phyloP scores from a whole-genome alignment of 352 stramenopile species.

The Globisporangium yorkense region DNA sequence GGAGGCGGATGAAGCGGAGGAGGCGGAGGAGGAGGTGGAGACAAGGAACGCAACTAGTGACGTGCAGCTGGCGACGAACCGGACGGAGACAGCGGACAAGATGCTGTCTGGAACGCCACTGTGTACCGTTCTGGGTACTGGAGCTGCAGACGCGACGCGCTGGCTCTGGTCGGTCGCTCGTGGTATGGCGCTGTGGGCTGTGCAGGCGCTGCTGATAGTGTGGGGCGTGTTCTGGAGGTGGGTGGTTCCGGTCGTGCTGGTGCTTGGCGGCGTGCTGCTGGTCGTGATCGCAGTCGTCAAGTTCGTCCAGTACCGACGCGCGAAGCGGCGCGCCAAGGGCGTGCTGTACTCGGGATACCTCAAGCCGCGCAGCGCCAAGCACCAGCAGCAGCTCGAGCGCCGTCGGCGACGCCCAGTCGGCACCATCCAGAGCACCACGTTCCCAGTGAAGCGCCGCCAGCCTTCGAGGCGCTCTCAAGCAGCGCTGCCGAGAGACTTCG shows the following conservation, averaged over 20 bases:
- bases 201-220: neutral
- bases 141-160: neutral
- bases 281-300: constrained; percentile 3
- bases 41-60: neutral
- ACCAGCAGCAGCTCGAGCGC: neutral
- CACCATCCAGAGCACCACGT: neutral
- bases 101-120: neutral
- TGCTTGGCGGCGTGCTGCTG: constrained; percentile 6
- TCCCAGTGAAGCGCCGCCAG: neutral
- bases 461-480: too few relatives aligned
- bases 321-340: neutral
- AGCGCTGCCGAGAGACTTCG: too few relatives aligned
- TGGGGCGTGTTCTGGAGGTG: neutral
- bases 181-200: too few relatives aligned
- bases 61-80: neutral
- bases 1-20: neutral
- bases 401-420: neutral
- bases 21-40: neutral
- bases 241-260: constrained; percentile 6
- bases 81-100: too few relatives aligned
- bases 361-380: neutral
- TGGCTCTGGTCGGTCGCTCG: neutral
- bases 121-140: neutral
- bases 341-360: constrained; percentile 11
- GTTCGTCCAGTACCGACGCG: neutral